These are phyloP conservation scores for Talaromyces thailandensis DNA, from an alignment of 495 filamentous ascomycete genomes.

Conservation along the genomic window DNA sequence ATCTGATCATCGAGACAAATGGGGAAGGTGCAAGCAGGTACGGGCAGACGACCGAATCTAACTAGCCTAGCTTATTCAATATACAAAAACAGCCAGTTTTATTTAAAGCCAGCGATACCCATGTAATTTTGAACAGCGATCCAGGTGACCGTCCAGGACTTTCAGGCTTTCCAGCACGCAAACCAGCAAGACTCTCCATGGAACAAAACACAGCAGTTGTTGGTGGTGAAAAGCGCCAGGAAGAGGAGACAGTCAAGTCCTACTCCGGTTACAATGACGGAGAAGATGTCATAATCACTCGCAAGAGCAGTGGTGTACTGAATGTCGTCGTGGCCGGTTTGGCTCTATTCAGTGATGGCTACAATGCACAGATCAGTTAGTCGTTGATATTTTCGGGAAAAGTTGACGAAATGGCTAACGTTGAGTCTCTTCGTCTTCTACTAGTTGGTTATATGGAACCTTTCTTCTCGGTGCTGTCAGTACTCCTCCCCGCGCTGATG, in stretches of 20 bases:
- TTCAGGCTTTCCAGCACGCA: not conserved
- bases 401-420: not conserved
- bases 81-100: too few species aligned
- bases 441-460: constrained; percentile 33
- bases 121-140: too few species aligned
- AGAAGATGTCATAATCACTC: constrained; percentile 6
- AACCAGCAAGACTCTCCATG: constrained; percentile 7
- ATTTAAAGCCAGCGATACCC: too few species aligned
- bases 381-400: not conserved
- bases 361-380: constrained; percentile 31
- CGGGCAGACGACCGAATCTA: not conserved
- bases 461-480: constrained; percentile 26
- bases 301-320: constrained; percentile 15
- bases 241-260: not conserved
- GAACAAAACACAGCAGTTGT: not conserved
- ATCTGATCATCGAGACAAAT: not conserved
- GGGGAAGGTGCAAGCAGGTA: not conserved
- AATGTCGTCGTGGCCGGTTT: constrained; percentile 27
- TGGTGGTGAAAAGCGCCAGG: constrained; percentile 4
- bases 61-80: too few species aligned
- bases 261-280: constrained; percentile 7
- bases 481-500: not conserved
- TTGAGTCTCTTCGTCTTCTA: too few species aligned
- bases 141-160: too few species aligned
- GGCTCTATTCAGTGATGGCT: constrained; percentile 34